A percentile compares a stretch with the other conserved stretches of the same genome.
Conservation (phyloP, 352 stramenopile species). For the Globisporangium alternatum region DNA sequence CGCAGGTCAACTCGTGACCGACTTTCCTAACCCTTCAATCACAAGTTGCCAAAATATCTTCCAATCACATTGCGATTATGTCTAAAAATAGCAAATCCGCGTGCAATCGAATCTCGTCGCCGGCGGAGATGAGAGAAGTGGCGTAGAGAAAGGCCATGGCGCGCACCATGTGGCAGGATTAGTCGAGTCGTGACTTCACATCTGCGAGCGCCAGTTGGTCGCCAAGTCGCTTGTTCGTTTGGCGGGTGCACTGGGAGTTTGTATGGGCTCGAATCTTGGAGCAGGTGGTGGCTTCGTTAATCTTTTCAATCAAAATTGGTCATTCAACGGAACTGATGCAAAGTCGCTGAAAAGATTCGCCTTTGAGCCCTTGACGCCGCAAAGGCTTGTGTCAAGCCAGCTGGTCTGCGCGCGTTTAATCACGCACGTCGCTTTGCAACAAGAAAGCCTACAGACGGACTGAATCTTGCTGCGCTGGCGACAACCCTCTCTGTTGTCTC, state of each 20-base stretch:
- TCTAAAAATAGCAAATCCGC: neutral
- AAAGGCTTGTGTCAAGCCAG: too few species aligned
- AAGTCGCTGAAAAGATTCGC: too few species aligned
- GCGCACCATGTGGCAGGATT: constrained; percentile 3
- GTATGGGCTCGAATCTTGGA: neutral
- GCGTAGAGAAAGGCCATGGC: neutral
- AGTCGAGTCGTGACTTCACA: constrained; percentile 7
- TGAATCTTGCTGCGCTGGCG: too few species aligned
- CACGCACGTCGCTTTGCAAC: too few species aligned
- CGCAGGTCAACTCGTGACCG: neutral
- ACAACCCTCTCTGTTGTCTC: too few species aligned
- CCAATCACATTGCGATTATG: neutral
- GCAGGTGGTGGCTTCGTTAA: too few species aligned
- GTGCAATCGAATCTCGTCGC: neutral
- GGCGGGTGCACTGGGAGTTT: too few species aligned
- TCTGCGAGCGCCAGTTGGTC: neutral
- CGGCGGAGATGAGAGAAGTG: neutral
- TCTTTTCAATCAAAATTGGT: too few species aligned
- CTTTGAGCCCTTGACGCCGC: too few species aligned
- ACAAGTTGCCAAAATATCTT: neutral
- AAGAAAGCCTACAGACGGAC: too few species aligned
- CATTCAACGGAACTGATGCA: too few species aligned
- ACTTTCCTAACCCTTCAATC: neutral
- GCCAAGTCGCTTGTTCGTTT: neutral
- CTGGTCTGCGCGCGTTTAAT: too few species aligned